Evolutionary conservation across 176 grass and related monocot genomes (phyloP), one percentile per base, ranked within the genome.

Genomic region (Ampelocalamus luodianensis): DNA sequence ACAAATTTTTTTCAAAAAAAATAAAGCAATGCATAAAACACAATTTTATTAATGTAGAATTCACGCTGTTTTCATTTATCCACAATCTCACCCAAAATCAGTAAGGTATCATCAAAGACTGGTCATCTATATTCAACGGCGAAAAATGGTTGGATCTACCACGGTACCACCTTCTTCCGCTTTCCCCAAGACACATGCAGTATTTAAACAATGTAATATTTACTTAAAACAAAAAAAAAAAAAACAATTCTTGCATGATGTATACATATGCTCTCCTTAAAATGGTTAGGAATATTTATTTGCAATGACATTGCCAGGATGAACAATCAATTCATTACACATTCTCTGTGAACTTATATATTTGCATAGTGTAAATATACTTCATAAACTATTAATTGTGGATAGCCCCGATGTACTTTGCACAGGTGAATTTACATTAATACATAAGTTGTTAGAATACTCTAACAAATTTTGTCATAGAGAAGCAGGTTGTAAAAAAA

Each of bases 261-360:
- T 74, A 74, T 54, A 51, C 46, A 79, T 64, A 79, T 68, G 32
- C 45, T 78, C 32, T 16, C 24, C 54, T 83, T 65, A 22, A 62
- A 65, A 77, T 32, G 2, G 5, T 77, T 54, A 76, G 43, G 13
- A 14, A 51, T 76, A 68, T 81, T 81, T 53, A 23, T 34, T 80
- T 85, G 53, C 22, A 62, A 51, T 48, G 40, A 1, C 24, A 78
- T 71, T 71, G 10, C 56, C 14, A 78, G 4, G 17, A 66, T 24
- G 48, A 60, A 27, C 0, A 61, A 37, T 29, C 24, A 43, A 20
- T 22, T n/a, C 32, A 64, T 65, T 71, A 8, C 34, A 34, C 2
- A 71, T 82, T 29, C 16, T 66, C 10, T 74, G 43, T 63, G 17
- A 64, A 71, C 39, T 40, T 62, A 12, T 23, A 62, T 61, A 83